A percentile compares a stretch with the other conserved stretches of the same genome.
phyloP scores from a whole-genome alignment of 805 yeast species.

The Saccharomyces paradoxus region DNA sequence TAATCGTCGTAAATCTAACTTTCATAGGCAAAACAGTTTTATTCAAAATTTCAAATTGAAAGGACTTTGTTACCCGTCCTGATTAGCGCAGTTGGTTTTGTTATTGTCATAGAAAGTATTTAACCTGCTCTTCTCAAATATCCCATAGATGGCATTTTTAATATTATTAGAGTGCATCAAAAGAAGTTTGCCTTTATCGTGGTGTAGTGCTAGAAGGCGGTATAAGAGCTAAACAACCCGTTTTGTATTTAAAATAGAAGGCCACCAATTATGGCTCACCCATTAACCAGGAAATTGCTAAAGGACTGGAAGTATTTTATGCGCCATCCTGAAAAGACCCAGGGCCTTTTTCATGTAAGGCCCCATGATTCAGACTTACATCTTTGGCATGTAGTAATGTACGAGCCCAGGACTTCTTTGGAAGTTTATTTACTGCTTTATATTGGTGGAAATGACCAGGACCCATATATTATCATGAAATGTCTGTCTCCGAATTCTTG shows the following conservation, averaged over 20 bases:
- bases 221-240: neutral
- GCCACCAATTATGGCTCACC: constrained; percentile 6
- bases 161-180: neutral
- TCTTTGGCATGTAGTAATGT: constrained; percentile 27
- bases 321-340: constrained; percentile 5
- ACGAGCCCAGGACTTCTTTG: constrained; percentile 9
- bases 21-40: neutral
- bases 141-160: neutral
- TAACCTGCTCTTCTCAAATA: neutral
- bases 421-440: constrained; percentile 22
- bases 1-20: neutral
- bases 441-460: constrained; percentile 14
- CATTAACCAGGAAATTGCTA: constrained; percentile 21
- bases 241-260: neutral
- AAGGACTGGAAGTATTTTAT: constrained; percentile 28
- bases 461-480: constrained; percentile 16
- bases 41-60: neutral
- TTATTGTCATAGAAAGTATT: neutral
- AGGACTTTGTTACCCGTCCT: neutral
- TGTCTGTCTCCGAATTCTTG: constrained; percentile 25
- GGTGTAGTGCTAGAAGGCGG: neutral
- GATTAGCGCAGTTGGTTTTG: neutral
- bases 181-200: neutral
- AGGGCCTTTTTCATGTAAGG: constrained; percentile 13
- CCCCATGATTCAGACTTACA: constrained; percentile 30